phyloP scores from a whole-genome alignment of 495 filamentous ascomycete species.

The Cercophora scortea region DNA sequence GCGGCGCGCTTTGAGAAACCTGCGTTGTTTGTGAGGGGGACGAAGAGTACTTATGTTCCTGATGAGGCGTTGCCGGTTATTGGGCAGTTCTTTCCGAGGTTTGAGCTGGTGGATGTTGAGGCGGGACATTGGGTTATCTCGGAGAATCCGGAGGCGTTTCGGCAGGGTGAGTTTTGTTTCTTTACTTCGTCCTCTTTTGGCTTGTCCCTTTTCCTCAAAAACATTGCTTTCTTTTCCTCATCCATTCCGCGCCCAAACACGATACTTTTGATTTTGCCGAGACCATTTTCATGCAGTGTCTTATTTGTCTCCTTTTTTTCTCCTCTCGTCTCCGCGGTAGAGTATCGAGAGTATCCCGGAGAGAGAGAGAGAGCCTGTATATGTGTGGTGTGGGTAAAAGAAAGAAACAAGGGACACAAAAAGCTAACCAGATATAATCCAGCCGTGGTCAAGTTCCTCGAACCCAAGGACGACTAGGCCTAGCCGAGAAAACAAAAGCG shows the following conservation, averaged over 20 bases:
- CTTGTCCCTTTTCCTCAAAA: no score
- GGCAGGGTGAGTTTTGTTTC: constrained; percentile 52
- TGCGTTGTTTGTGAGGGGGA: constrained; percentile 77
- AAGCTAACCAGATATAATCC: not conserved
- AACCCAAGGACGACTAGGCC: constrained; percentile 36
- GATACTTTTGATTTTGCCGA: no score
- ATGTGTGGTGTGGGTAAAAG: no score
- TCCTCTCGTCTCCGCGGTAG: no score
- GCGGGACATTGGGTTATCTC: constrained; percentile 92
- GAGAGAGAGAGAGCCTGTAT: no score
- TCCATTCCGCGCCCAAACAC: no score
- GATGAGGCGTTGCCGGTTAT: constrained; percentile 84
- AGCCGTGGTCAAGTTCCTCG: constrained; percentile 59
- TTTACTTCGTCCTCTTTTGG: not conserved
- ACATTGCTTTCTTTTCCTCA: no score
- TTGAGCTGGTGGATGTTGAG: constrained; percentile 73
- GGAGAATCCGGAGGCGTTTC: constrained; percentile 83
- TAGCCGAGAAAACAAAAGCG: not conserved
- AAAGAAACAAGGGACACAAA: no score
- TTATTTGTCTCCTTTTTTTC: no score
- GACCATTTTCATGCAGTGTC: no score
- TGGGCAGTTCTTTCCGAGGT: constrained; percentile 82
- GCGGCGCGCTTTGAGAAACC: constrained; percentile 61
- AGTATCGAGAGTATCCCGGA: no score
- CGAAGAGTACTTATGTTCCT: constrained; percentile 73